A percentile compares a stretch with the other conserved stretches of the same genome.
phyloP scores from a whole-genome alignment of 805 yeast species.

The Barnettozyma sp. region DNA sequence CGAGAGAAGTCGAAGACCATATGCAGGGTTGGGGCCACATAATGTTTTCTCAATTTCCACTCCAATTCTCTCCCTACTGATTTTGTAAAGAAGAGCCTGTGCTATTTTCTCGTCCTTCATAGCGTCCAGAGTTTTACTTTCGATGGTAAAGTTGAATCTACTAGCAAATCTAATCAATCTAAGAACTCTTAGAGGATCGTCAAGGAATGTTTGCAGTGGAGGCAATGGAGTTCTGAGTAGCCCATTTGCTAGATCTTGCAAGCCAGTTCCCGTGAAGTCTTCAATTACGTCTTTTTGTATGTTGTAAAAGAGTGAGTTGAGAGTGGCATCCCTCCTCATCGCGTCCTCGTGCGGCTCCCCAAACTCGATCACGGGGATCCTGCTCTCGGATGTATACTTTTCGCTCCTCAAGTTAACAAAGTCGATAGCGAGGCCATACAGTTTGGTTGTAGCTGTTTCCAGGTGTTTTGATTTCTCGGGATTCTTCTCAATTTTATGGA shows the following conservation, averaged over 20 bases:
- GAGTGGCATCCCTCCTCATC: conserved; percentile 86
- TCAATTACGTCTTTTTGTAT: conserved; percentile 63
- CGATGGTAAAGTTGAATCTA: conserved; percentile 64
- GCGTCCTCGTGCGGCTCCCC: conserved; percentile 96
- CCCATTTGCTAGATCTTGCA: conserved; percentile 63
- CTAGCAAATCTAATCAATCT: conserved; percentile 83
- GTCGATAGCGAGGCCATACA: conserved; percentile 82
- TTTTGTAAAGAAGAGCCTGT: conserved; percentile 56
- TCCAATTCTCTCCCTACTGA: conserved; percentile 87
- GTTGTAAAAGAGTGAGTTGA: conserved; percentile 88
- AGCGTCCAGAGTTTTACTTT: conserved; percentile 44
- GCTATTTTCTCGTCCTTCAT: conserved; percentile 59
- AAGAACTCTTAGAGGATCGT: conserved; percentile 88
- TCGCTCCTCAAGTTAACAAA: conserved; percentile 89
- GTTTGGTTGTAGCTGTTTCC: conserved; percentile 90
- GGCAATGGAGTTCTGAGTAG: conserved; percentile 81
- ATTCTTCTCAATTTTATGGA: conserved; percentile 82
- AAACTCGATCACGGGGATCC: conserved; percentile 77
- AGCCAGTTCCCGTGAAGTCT: conserved; percentile 75
- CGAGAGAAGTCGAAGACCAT: conserved; percentile 56
- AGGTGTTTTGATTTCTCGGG: conserved; percentile 95
- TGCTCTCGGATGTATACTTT: conserved; percentile 70
- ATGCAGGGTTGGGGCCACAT: conserved; percentile 50
- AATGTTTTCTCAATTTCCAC: conserved; percentile 75
- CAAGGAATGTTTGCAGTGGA: conserved; percentile 79